Conservation (phyloP, 441 rosid species). For the Raphanus hybrid region DNA sequence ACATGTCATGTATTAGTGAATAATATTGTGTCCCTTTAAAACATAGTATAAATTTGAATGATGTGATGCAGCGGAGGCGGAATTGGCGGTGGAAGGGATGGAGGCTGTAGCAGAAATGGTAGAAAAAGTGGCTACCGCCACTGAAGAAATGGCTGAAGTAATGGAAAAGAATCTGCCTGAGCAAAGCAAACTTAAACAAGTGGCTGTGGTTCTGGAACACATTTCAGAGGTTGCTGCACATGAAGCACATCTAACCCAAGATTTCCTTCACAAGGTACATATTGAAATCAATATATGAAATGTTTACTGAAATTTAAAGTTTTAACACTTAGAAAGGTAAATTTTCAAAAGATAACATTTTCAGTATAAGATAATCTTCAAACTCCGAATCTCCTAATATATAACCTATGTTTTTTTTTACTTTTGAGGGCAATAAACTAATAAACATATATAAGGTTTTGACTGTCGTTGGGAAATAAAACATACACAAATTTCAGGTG, state of each 20-base stretch:
- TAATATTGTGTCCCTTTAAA: neutral
- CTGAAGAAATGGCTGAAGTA: conserved; percentile 56
- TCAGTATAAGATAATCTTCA: neutral
- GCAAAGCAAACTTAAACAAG: conserved; percentile 55
- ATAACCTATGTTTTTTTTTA: neutral
- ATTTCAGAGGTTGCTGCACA: conserved; percentile 64
- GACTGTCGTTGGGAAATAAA: conserved; percentile 3
- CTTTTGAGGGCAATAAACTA: neutral
- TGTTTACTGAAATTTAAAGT: neutral
- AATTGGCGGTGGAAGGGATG: conserved; percentile 49
- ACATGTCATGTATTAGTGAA: neutral
- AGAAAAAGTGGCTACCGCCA: conserved; percentile 63
- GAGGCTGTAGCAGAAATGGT: conserved; percentile 66
- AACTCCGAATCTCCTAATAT: neutral
- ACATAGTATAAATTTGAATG: neutral
- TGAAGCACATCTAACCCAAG: conserved; percentile 54
- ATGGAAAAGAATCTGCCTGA: conserved; percentile 57
- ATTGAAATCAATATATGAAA: neutral
- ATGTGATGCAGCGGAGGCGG: conserved; percentile 54
- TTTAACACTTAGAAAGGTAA: neutral
- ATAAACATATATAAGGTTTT: neutral
- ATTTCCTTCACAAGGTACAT: conserved; percentile 60
- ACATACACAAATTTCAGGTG: conserved; percentile 44
- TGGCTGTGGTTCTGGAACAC: conserved; percentile 56
- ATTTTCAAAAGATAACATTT: neutral